Percentiles rank a stretch among this genome's conserved stretches.
Evolutionary conservation across 768 basidiomycete species (phyloP).

Genomic region (Pilatotrama ljubarskyi): DNA sequence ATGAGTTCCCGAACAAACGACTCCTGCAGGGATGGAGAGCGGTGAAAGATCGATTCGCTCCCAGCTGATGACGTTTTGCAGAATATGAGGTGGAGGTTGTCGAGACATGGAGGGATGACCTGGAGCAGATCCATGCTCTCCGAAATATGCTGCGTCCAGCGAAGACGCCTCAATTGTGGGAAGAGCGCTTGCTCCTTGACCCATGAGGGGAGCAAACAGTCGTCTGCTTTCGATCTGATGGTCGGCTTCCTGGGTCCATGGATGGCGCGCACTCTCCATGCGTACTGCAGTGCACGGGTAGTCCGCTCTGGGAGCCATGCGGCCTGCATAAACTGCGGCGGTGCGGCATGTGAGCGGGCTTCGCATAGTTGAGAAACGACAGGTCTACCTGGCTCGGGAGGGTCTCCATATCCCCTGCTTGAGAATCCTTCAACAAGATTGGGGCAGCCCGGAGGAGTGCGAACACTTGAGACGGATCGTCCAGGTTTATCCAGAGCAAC

Average conservation of each 20-base stretch:
- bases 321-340: neutral
- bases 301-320: neutral
- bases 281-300: conserved; percentile 1
- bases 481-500: conserved; percentile 14
- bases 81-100: conserved; percentile 12
- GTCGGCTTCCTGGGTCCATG: neutral
- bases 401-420: neutral
- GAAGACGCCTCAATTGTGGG: conserved; percentile 6
- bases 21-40: neutral
- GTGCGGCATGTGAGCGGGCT: neutral
- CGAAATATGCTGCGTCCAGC: neutral
- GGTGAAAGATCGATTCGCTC: neutral
- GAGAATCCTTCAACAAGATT: neutral
- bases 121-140: neutral
- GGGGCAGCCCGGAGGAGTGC: neutral
- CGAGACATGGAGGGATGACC: neutral
- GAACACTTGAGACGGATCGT: neutral
- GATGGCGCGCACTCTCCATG: conserved; percentile 8
- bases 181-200: neutral
- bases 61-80: neutral
- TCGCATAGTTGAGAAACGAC: too few species aligned
- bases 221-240: neutral
- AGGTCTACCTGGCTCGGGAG: neutral
- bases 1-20: conserved; percentile 2
- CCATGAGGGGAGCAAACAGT: neutral